These are phyloP conservation scores for Corymbia citriodora DNA, from an alignment of 441 rosid genomes.

Conservation along the genomic window DNA sequence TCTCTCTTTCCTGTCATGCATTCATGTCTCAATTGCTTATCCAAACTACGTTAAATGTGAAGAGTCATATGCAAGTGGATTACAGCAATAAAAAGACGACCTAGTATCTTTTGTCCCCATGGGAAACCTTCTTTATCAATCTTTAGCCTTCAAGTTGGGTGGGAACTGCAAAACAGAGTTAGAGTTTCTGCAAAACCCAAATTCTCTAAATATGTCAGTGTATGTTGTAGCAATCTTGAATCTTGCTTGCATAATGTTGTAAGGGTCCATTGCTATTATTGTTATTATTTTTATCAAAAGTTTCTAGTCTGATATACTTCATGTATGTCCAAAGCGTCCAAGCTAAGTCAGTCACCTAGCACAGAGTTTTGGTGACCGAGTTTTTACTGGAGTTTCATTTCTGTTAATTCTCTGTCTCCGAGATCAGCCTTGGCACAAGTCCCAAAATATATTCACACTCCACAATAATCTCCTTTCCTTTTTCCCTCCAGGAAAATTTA, in stretches of 20 bases:
- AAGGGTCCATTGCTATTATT: background rate
- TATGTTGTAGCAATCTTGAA: background rate
- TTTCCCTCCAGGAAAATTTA: conserved; percentile 45
- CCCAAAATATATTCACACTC: background rate
- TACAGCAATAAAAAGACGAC: background rate
- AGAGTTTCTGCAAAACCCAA: background rate
- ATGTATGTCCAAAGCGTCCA: background rate
- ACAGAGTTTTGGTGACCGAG: background rate
- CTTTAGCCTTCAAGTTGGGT: background rate
- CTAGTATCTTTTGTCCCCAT: background rate
- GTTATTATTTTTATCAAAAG: background rate
- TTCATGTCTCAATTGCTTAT: background rate
- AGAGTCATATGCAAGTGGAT: background rate
- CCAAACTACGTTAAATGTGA: background rate
- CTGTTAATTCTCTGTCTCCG: background rate
- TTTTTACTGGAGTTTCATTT: background rate
- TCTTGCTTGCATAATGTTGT: background rate
- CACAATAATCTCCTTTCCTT: background rate
- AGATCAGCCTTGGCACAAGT: background rate
- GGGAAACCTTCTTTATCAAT: background rate
- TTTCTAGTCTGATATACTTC: background rate
- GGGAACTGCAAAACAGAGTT: background rate
- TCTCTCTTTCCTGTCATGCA: background rate
- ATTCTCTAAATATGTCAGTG: background rate
- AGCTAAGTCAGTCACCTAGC: background rate